Evolutionary conservation across 2,329 filamentous ascomycete genomes (phyloP), one percentile per base, ranked within the genome.

Genomic region (Aspergillus bombycis): DNA sequence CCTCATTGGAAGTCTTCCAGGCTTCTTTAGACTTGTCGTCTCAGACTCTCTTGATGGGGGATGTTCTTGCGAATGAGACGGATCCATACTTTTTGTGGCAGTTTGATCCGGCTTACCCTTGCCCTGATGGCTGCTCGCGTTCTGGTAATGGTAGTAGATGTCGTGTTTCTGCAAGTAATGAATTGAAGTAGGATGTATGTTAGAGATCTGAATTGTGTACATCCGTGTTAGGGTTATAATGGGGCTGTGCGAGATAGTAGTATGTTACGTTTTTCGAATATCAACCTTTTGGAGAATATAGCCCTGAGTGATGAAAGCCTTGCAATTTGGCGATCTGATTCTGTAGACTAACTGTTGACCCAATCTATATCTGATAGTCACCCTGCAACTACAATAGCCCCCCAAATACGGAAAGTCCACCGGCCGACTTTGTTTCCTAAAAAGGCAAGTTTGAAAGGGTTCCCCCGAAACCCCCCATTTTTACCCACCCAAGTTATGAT

Each of bases 71-170:
- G 1, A 82, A 84, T 57, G 85, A 87, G 76, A 87, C 85, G 46
- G 83, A 87, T 72, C 73, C 74, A 8, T 82, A 79, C 65, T 87
- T 87, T 72, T 65, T 70, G 30, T 88, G 85, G 85, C 85, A 87
- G 75, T 86, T 78, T 71, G 75, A 83, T 67, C 26, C 26, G 19
- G 8, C 26, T 32, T 45, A 45, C 21, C 56, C 41, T 45, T 58
- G 43, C 46, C 56, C 56, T 21, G n/a, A n/a, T 19, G 56, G 38
- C 11, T 58, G 56, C 34, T 30, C 28, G n/a, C 41, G 28, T 16
- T 28, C 26, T 34, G 56, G 21, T 14, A 34, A 32, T n/a, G 28
- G 28, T n/a, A 28, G 19, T 19, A 36, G 30, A 2, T 54, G 52
- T 36, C 19, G 52, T n/a, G 30, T 9, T 11, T 14, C 11, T 36